Evolutionary conservation across 1,284 basidiomycete genomes (phyloP).

Genomic region (Puccinia novopanici): DNA sequence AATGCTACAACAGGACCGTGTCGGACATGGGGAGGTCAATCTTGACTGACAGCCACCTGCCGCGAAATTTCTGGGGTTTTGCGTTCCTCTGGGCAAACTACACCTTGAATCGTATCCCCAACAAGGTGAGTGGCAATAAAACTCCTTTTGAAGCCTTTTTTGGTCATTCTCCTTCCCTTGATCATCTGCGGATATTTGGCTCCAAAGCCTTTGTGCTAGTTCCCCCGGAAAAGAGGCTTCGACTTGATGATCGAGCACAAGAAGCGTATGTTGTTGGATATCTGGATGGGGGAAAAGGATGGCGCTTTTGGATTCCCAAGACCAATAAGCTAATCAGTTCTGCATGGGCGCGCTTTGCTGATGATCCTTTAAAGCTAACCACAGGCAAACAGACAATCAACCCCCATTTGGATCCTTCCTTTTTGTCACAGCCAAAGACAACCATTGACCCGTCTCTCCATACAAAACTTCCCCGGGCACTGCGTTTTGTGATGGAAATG

Average conservation of each 20-base stretch:
- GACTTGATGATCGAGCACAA: background rate
- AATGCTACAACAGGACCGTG: conserved; percentile 12
- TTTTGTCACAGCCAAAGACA: no score
- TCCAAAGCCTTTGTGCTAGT: background rate
- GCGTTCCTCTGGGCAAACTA: background rate
- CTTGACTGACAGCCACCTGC: background rate
- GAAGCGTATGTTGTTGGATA: background rate
- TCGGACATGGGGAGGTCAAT: background rate
- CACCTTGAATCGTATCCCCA: background rate
- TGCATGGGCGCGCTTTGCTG: background rate
- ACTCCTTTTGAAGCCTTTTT: conserved; percentile 22
- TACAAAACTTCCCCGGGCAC: no score
- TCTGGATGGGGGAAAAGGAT: background rate
- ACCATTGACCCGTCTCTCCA: no score
- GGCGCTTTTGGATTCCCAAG: background rate
- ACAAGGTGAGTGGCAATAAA: background rate
- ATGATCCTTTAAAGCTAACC: background rate
- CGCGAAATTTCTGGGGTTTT: background rate
- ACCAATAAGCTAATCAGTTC: background rate
- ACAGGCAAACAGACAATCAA: no score
- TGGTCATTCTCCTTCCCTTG: background rate
- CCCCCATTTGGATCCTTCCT: no score
- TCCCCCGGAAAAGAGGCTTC: background rate
- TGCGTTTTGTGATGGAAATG: no score
- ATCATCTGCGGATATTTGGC: background rate